Conservation (phyloP, 805 yeast genomes). For the Candida xiaguanensis region DNA sequence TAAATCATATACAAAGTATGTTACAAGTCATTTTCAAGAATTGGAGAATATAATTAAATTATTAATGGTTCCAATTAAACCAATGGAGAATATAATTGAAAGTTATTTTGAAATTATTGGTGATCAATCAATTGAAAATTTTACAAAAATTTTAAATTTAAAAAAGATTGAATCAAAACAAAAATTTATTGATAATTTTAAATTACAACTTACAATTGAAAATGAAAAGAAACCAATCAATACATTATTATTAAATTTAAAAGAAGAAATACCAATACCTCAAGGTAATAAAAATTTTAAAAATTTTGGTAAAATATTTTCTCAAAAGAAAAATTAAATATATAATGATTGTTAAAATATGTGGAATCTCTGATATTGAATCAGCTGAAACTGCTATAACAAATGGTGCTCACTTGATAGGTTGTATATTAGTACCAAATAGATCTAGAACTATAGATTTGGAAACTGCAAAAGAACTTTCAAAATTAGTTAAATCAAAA, state of each 20-base stretch:
- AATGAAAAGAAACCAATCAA: constrained; percentile 11
- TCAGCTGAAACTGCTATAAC: constrained; percentile 72
- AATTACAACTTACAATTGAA: constrained; percentile 27
- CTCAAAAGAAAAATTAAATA: constrained; percentile 4
- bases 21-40: constrained; percentile 35
- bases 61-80: constrained; percentile 59
- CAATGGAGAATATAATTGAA: constrained; percentile 56
- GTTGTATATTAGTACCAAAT: constrained; percentile 83
- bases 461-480: constrained; percentile 25
- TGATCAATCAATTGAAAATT: constrained; percentile 61
- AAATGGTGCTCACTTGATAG: constrained; percentile 72
- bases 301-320: constrained; percentile 55
- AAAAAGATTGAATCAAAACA: constrained; percentile 48
- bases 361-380: constrained; percentile 69
- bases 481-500: constrained; percentile 22
- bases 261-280: constrained; percentile 28
- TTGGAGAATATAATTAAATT: constrained; percentile 69
- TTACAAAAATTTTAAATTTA: constrained; percentile 58
- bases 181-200: constrained; percentile 35
- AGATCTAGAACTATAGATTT: constrained; percentile 63
- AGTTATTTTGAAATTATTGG: constrained; percentile 64
- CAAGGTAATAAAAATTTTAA: constrained; percentile 55
- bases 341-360: constrained; percentile 63
- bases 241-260: constrained; percentile 9
- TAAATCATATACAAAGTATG: constrained; percentile 38